Percentiles rank a stretch among this genome's conserved stretches.
Evolutionary conservation across 2,329 filamentous ascomycete genomes (phyloP).

Genomic region (Epichloe typhina): DNA sequence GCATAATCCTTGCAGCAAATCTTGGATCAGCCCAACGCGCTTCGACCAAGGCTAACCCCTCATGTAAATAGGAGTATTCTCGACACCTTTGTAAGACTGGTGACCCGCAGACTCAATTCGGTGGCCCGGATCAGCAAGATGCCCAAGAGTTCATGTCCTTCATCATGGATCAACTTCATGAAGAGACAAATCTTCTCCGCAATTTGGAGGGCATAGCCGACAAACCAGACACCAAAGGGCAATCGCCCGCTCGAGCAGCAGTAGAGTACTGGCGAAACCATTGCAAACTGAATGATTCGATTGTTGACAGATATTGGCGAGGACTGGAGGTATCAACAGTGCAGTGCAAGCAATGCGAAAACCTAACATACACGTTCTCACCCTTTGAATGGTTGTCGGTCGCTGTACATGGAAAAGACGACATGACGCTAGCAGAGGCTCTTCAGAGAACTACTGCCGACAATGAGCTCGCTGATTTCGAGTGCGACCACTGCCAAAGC

Average conservation of each 20-base stretch:
- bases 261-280: constrained; percentile 64
- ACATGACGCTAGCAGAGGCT: constrained; percentile 42
- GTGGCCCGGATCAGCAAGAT: constrained; percentile 71
- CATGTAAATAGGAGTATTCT: constrained; percentile 38
- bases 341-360: constrained; percentile 48
- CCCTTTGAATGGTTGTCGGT: constrained; percentile 42
- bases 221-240: constrained; percentile 20
- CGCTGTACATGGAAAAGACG: constrained; percentile 19
- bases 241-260: constrained; percentile 40
- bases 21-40: not conserved
- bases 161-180: constrained; percentile 65
- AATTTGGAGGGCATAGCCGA: constrained; percentile 24
- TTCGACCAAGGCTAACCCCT: not conserved
- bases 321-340: constrained; percentile 61
- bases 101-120: constrained; percentile 37
- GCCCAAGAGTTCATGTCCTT: constrained; percentile 83
- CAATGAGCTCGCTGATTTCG: constrained; percentile 54
- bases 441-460: constrained; percentile 56
- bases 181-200: constrained; percentile 62
- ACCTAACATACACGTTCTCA: constrained; percentile 31
- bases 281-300: constrained; percentile 55
- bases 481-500: constrained; percentile 62
- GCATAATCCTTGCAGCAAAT: not conserved
- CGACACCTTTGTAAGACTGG: constrained; percentile 21
- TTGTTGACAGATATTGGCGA: constrained; percentile 68